Base-by-base conservation (phyloP, 768 basidiomycete species). In the Naganishia friedmannii region DNA sequence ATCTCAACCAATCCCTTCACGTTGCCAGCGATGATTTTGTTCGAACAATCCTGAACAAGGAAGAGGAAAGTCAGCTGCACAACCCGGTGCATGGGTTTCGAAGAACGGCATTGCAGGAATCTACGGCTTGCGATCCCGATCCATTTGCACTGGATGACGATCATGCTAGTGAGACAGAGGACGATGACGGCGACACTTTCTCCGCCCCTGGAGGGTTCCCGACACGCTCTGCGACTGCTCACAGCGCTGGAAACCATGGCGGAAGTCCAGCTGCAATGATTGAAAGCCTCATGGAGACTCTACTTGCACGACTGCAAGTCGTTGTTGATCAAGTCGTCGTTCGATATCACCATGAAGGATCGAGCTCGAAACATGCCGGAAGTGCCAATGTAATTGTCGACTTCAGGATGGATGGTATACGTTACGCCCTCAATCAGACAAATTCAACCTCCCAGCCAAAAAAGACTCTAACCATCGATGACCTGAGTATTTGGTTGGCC, bases 21-120 rank as follows among this genome's bases (percentile, higher is more conserved):
- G 88, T 88, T n/a, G 86, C 89, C 17, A 91, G 93, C 1, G 89
- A 92, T 74, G 87, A 89, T 3, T 97, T 97, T 81, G 83, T 95
- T 23, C 60, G 60, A n/a, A 63, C 37, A 72, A 91, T 93, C 76
- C 83, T 96, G 60, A 85, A 87, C 28, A 83, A 86, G 8, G 83
- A 84, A 72, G 92, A 95, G 77, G 90, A 88, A 74, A 87, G 86
- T 8, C 83, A 86, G 37, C 84, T 94, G 26, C 86, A 87, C 75
- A 85, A 88, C 70, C 91, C 91, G 0, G 80, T 93, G 56, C 86
- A 86, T 74, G 79, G 85, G 7, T 34, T 63, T 9, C 60, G 28
- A 26, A 6, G 7, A 21, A 26, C 23, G 28, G 26, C 6, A 63
- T 10, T 23, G 26, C 23, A 26, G 23, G 37, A 45, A 42, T 5